Evolutionary conservation across 2,329 filamentous ascomycete genomes (phyloP).

Genomic region (Trichophyton rubrum): DNA sequence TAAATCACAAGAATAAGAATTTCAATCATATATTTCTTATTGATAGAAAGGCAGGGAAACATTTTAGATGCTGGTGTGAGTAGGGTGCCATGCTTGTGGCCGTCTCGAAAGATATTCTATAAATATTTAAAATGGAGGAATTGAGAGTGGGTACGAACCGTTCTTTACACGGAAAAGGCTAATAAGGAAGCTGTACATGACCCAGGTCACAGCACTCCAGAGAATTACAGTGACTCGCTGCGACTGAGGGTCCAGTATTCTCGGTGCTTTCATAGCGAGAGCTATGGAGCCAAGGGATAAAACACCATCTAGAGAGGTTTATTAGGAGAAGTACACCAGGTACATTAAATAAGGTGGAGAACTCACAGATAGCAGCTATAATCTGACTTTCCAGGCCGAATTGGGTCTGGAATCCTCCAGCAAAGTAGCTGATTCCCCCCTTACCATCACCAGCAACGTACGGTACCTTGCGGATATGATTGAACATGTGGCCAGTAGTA

Average conservation of each 20-base stretch:
- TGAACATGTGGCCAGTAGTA: conserved; percentile 98
- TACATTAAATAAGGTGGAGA: not conserved
- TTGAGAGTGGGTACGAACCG: conserved; percentile 80
- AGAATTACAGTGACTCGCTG: conserved; percentile 73
- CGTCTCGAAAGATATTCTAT: not conserved
- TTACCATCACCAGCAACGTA: conserved; percentile 77
- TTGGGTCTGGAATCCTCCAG: conserved; percentile 83
- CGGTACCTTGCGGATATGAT: conserved; percentile 90
- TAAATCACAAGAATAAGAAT: not conserved
- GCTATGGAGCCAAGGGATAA: conserved; percentile 83
- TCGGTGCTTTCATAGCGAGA: conserved; percentile 85
- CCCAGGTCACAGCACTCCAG: conserved; percentile 64
- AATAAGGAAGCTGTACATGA: conserved; percentile 86
- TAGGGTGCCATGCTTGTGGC: not conserved
- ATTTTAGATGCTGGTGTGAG: not conserved
- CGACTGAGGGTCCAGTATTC: conserved; percentile 60
- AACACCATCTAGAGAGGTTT: conserved; percentile 48
- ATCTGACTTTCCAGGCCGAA: conserved; percentile 93
- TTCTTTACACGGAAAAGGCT: conserved; percentile 95
- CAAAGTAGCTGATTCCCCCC: conserved; percentile 82
- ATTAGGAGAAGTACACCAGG: not conserved
- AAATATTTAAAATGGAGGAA: conserved; percentile 65
- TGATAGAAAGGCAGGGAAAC: not conserved
- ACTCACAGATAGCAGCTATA: conserved; percentile 81
- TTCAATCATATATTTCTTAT: not conserved